Evolutionary conservation across 306 rosid species (phyloP).

Genomic region (Adenanthera pavonina): DNA sequence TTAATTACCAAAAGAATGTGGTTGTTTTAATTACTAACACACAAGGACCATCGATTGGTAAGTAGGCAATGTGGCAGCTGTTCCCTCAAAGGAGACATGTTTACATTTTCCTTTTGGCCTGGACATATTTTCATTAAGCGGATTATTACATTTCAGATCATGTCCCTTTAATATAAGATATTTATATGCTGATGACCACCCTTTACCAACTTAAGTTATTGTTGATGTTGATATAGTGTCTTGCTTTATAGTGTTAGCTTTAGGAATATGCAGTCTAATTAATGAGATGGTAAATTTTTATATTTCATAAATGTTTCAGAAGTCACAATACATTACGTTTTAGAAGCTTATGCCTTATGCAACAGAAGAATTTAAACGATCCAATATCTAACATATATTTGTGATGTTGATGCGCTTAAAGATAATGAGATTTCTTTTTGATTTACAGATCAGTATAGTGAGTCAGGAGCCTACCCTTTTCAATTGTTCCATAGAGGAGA

Average conservation of each 20-base stretch:
- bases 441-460: slow-evolving; percentile 75
- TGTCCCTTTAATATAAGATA: slow-evolving; percentile 1
- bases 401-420: slow-evolving; percentile 26
- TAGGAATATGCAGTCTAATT: neutral
- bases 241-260: neutral
- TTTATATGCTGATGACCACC: neutral
- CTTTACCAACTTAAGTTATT: neutral
- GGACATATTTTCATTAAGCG: neutral
- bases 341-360: neutral
- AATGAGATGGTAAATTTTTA: slow-evolving; percentile 17
- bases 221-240: slow-evolving; percentile 23
- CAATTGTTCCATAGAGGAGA: slow-evolving; percentile 84
- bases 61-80: slow-evolving; percentile 31
- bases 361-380: neutral
- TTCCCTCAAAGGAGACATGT: slow-evolving; percentile 17
- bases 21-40: neutral
- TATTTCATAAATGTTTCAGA: slow-evolving; percentile 2
- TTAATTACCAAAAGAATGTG: neutral
- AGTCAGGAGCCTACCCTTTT: slow-evolving; percentile 84
- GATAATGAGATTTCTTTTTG: slow-evolving; percentile 28
- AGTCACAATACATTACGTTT: neutral
- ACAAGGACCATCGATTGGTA: neutral
- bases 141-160: slow-evolving; percentile 4
- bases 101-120: neutral
- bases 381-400: slow-evolving; percentile 16